Evolutionary conservation across 2,329 filamentous ascomycete species (phyloP).

Genomic region (Ophiocordyceps polyrhachis-furcata): DNA sequence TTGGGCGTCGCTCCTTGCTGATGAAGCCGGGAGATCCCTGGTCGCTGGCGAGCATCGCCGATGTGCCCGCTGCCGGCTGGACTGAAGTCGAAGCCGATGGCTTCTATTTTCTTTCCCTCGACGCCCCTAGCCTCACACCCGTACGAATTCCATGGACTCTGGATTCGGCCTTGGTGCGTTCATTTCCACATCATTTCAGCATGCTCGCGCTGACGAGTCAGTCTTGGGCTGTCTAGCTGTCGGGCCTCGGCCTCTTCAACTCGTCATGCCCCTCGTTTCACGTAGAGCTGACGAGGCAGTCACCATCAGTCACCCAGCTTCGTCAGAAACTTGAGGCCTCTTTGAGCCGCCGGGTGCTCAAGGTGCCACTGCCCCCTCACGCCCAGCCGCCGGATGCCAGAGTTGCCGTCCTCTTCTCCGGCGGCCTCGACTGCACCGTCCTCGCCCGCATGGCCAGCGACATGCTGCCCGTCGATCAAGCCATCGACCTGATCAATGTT

Average conservation of each 20-base stretch:
- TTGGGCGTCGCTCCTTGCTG: constrained; percentile 73
- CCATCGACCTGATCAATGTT: constrained; percentile 82
- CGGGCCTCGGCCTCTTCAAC: constrained; percentile 35
- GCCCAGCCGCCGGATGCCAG: constrained; percentile 22
- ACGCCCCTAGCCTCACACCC: constrained; percentile 4
- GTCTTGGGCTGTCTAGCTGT: constrained; percentile 20
- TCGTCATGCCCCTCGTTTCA: constrained; percentile 18
- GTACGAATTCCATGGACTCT: constrained; percentile 13
- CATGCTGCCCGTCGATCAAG: constrained; percentile 45
- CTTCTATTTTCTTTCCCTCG: constrained; percentile 49
- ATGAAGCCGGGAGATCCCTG: constrained; percentile 30
- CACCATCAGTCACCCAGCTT: constrained; percentile 33
- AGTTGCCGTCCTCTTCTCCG: constrained; percentile 77
- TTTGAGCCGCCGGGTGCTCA: constrained; percentile 42
- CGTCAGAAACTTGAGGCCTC: constrained; percentile 38
- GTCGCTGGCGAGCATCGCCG: constrained; percentile 53
- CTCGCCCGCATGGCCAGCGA: constrained; percentile 68
- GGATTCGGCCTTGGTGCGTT: constrained; percentile 27
- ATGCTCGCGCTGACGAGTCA: neutral
- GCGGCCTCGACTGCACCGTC: constrained; percentile 81
- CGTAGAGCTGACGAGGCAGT: constrained; percentile 10
- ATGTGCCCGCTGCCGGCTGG: constrained; percentile 36
- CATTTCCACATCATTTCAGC: neutral
- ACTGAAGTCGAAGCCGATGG: constrained; percentile 71
- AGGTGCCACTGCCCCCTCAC: constrained; percentile 40